These are phyloP conservation scores for Cordia subcordata DNA, from an alignment of 257 asterid genomes.

Conservation along the genomic window DNA sequence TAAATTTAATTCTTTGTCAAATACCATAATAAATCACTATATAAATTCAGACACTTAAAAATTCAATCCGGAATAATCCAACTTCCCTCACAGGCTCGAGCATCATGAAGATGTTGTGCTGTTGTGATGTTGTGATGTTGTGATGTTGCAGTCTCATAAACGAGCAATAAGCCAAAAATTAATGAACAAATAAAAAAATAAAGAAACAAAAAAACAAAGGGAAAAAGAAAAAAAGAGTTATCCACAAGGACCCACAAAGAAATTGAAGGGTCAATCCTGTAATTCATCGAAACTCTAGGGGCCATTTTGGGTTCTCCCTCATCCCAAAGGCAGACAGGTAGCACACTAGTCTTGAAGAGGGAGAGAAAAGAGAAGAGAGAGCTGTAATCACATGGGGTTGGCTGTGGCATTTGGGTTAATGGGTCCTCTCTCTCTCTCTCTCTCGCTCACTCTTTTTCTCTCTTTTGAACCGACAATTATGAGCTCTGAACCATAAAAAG, in stretches of 20 bases:
- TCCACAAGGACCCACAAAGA: not conserved
- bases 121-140: no score
- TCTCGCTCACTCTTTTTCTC: constrained; percentile 33
- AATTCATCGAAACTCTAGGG: not conserved
- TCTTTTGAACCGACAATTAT: constrained; percentile 59
- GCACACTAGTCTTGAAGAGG: constrained; percentile 1
- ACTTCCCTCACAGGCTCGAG: no score
- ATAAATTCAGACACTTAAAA: no score
- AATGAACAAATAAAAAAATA: no score
- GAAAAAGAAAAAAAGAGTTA: not conserved
- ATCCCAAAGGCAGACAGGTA: not conserved
- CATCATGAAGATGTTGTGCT: no score
- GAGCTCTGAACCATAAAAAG: constrained; percentile 37
- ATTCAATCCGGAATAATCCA: no score
- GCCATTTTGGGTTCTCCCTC: not conserved
- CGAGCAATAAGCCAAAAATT: no score
- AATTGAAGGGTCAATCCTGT: not conserved
- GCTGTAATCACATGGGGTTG: constrained; percentile 78
- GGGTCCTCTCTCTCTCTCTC: constrained; percentile 37
- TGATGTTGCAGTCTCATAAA: no score
- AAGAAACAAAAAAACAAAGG: not conserved
- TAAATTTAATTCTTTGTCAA: no score
- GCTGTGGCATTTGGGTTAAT: constrained; percentile 51
- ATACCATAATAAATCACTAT: no score
- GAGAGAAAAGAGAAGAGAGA: constrained; percentile 22